These are phyloP conservation scores for Hemerocallis citrina DNA, from an alignment of 106 monocot genomes.

Conservation along the genomic window DNA sequence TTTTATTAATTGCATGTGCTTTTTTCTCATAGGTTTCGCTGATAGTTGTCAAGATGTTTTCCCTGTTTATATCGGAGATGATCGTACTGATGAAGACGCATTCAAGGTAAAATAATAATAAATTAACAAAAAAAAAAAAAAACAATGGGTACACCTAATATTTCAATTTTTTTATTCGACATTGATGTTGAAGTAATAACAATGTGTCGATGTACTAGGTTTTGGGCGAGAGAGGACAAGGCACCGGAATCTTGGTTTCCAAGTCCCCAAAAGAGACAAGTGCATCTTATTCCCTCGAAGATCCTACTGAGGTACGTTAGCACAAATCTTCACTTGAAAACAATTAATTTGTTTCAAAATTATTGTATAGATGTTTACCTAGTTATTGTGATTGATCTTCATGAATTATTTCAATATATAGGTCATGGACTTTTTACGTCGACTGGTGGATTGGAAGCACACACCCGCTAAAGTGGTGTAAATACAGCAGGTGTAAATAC, in stretches of 20 bases:
- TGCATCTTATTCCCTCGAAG: conserved; percentile 81
- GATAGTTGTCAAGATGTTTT: conserved; percentile 43
- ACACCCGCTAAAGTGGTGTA: conserved; percentile 11
- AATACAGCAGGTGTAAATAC: conserved; percentile 4
- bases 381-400: not conserved
- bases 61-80: conserved; percentile 83
- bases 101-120: conserved; percentile 49
- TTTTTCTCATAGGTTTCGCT: conserved; percentile 36
- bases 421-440: conserved; percentile 48
- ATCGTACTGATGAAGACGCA: conserved; percentile 83
- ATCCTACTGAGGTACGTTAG: conserved; percentile 79
- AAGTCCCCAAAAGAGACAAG: conserved; percentile 75
- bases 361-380: not conserved
- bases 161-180: no score
- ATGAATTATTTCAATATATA: conserved; percentile 1
- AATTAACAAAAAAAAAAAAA: no score
- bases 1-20: not conserved
- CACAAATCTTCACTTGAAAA: not conserved
- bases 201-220: no score
- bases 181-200: no score
- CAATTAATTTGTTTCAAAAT: no score
- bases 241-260: conserved; percentile 77
- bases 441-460: conserved; percentile 52
- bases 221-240: conserved; percentile 65
- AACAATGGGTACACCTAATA: no score